Base-by-base conservation (phyloP, 1,139 yeast genomes). In the Candida neerlandica region DNA sequence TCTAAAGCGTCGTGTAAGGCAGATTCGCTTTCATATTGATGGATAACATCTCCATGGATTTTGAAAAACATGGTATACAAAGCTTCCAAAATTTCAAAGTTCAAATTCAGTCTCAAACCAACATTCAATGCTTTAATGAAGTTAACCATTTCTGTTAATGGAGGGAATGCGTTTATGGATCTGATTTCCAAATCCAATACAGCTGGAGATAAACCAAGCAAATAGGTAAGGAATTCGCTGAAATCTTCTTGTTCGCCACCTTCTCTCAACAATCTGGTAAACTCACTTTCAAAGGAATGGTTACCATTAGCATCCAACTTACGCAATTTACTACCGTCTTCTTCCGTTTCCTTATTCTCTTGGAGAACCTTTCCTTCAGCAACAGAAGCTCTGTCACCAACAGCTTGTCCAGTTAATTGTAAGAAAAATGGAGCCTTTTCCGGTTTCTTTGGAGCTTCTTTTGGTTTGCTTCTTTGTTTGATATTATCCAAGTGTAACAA, bases 371-470 rank as follows among this genome's bases (percentile, higher is more conserved):
- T 51, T 35, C 75, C 77, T 65, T 85, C 89, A 44, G 87, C 83
- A 26, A 73, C 84, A 44, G 80, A 70, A 0, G 91, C 90, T 35
- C 82, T 78, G 64, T 85, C 90, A 50, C 92, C 91, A 47, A 84
- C 87, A 18, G 77, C 74, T 47, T 78, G 82, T 39, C 90, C 91
- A 3, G 81, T 65, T 32, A 86, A 70, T 44, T 84, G 81, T 53
- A 95, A 73, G 67, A 82, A 82, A 69, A 95, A 95, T 9, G 99
- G 98, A 0, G 91, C 83, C 54, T 83, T 80, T 57, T 86, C 88
- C 1, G 97, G 92, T 57, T 86, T 90, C 73, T 89, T 89, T 23
- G 95, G 89, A 0, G 95, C 87, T 62, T 90, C 97, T 52, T 75
- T 85, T 9, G 99, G 97, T 67, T 89, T 94, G 63, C 91, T 91